phyloP scores from a whole-genome alignment of 2,329 filamentous ascomycete species.

The Tolypocladium capitatum region DNA sequence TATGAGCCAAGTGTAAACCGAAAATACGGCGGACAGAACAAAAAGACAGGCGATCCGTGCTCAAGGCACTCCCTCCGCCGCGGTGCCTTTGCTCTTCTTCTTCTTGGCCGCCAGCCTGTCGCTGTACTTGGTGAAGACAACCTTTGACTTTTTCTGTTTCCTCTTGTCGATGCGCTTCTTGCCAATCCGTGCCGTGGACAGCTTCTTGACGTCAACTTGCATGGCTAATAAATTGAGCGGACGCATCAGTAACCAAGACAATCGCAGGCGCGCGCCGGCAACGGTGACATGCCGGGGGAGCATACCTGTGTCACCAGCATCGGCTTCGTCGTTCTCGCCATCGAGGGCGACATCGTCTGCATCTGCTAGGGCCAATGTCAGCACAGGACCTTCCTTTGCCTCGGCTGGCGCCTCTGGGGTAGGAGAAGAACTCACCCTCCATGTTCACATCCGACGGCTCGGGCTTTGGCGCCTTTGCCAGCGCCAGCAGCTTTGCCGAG shows the following conservation, averaged over 20 bases:
- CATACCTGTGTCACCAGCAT: slow-evolving; percentile 11
- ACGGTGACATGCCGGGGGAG: slow-evolving; percentile 1
- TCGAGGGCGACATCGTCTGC: slow-evolving; percentile 15
- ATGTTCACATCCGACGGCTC: slow-evolving; percentile 35
- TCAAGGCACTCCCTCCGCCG: background rate
- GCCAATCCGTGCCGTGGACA: slow-evolving; percentile 21
- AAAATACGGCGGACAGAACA: background rate
- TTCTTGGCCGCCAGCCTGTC: slow-evolving; percentile 34
- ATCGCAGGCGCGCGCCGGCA: slow-evolving; percentile 2
- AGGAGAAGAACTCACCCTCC: slow-evolving; percentile 19
- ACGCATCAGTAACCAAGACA: background rate
- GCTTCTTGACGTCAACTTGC: slow-evolving; percentile 42
- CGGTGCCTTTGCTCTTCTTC: slow-evolving; percentile 14
- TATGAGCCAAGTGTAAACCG: background rate
- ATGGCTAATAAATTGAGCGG: slow-evolving; percentile 25
- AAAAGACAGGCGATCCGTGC: background rate
- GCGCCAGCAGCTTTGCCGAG: slow-evolving; percentile 70
- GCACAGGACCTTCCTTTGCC: background rate
- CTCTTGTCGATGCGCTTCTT: slow-evolving; percentile 46
- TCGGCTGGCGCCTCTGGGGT: background rate
- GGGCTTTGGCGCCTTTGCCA: slow-evolving; percentile 67
- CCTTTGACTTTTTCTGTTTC: slow-evolving; percentile 39
- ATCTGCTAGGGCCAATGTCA: background rate
- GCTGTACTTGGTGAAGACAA: slow-evolving; percentile 47
- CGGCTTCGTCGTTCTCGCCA: slow-evolving; percentile 18